phyloP scores from a whole-genome alignment of 1,139 yeast species.

The Spathaspora sp. region DNA sequence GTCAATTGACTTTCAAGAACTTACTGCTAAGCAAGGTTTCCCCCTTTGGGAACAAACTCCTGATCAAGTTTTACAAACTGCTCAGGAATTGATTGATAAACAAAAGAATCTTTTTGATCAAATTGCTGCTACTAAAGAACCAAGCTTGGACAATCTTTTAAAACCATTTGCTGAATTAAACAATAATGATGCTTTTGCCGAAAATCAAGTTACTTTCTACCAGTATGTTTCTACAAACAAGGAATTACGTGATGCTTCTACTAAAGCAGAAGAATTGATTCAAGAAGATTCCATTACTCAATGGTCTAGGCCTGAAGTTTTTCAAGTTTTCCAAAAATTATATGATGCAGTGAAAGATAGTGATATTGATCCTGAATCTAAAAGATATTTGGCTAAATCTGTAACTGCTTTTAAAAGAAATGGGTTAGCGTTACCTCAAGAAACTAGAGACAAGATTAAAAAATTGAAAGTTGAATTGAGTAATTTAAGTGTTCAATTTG shows the following conservation, averaged over 20 bases:
- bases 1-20: conserved; percentile 18
- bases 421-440: conserved; percentile 63
- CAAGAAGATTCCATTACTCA: conserved; percentile 62
- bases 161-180: conserved; percentile 50
- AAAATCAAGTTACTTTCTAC: conserved; percentile 58
- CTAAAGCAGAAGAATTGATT: conserved; percentile 57
- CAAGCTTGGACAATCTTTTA: conserved; percentile 58
- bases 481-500: conserved; percentile 54
- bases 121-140: conserved; percentile 48
- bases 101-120: conserved; percentile 51
- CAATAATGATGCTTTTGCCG: conserved; percentile 43
- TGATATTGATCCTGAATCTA: conserved; percentile 53
- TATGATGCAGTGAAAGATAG: conserved; percentile 29
- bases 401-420: conserved; percentile 58
- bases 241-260: conserved; percentile 68
- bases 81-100: conserved; percentile 45
- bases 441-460: conserved; percentile 54
- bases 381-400: conserved; percentile 55
- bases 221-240: conserved; percentile 67
- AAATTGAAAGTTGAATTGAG: conserved; percentile 59
- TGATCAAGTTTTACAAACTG: conserved; percentile 40
- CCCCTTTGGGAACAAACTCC: conserved; percentile 66
- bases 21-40: conserved; percentile 14
- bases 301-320: conserved; percentile 67
- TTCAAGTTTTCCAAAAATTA: conserved; percentile 53